Percentiles rank a stretch among this genome's conserved stretches.
phyloP scores from a whole-genome alignment of 179 eudicot species.

The Carnegiea gigantea region DNA sequence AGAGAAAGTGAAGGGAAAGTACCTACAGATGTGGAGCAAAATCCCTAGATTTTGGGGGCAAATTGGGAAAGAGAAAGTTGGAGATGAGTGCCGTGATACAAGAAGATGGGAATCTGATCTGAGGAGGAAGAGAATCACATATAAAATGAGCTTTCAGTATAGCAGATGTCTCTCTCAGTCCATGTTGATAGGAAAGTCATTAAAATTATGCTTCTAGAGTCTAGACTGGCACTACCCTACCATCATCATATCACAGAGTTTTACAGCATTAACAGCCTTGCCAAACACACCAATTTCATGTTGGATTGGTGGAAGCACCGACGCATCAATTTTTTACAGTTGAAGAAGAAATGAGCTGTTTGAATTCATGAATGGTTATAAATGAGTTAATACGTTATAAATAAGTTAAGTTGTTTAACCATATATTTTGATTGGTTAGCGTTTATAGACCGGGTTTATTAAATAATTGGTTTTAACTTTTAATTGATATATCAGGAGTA shows the following conservation, averaged over 20 bases:
- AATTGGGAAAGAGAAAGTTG: background rate
- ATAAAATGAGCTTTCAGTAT: background rate
- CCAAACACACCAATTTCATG: background rate
- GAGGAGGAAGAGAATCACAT: background rate
- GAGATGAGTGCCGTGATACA: slow-evolving; percentile 6
- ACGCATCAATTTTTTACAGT: background rate
- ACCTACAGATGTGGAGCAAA: slow-evolving; percentile 28
- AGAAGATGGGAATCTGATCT: slow-evolving; percentile 8
- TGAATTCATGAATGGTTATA: too few species aligned
- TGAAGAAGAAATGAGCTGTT: too few species aligned
- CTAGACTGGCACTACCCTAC: too few species aligned
- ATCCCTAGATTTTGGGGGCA: background rate
- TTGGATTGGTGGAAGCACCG: background rate
- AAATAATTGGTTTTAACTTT: too few species aligned
- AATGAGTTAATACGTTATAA: too few species aligned
- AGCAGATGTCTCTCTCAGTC: background rate
- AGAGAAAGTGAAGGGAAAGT: background rate
- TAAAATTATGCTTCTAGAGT: background rate
- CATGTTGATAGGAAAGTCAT: slow-evolving; percentile 20
- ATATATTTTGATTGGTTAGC: too few species aligned
- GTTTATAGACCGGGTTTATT: too few species aligned
- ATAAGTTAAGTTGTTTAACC: too few species aligned
- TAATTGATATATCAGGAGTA: too few species aligned
- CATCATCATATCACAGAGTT: background rate
- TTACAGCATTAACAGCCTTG: background rate